phyloP scores from a whole-genome alignment of 2,329 filamentous ascomycete species.

The Trichoderma endophyticum region DNA sequence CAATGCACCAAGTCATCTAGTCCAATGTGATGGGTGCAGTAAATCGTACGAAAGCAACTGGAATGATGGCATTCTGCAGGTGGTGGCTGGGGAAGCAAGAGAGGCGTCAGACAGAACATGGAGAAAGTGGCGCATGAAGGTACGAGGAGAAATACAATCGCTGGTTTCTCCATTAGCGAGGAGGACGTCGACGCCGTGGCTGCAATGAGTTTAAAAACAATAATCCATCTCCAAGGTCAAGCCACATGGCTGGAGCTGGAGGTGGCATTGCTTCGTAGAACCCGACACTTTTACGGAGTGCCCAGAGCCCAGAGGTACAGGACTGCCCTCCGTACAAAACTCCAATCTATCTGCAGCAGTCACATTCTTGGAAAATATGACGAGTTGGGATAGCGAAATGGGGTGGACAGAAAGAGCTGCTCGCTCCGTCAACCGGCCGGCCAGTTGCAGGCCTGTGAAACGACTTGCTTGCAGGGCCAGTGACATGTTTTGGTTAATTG shows the following conservation, averaged over 20 bases:
- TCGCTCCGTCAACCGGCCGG: neutral
- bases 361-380: conserved; percentile 7
- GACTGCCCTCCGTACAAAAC: neutral
- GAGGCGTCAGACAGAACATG: neutral
- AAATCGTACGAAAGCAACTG: neutral
- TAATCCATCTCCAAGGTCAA: neutral
- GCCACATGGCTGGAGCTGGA: conserved; percentile 4
- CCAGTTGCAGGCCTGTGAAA: conserved; percentile 11
- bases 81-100: neutral
- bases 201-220: neutral
- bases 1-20: neutral
- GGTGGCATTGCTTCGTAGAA: neutral
- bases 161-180: neutral
- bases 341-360: conserved; percentile 11
- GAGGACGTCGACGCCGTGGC: neutral
- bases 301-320: no score
- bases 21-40: neutral
- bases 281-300: no score
- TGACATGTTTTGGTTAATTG: neutral
- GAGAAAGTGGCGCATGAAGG: neutral
- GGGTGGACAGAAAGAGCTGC: conserved; percentile 9
- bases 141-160: neutral
- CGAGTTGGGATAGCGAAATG: conserved; percentile 14
- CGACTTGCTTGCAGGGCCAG: neutral
- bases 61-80: conserved; percentile 13